Conservation (phyloP, 495 filamentous ascomycete genomes). For the Thermothielavioides terrestris region DNA sequence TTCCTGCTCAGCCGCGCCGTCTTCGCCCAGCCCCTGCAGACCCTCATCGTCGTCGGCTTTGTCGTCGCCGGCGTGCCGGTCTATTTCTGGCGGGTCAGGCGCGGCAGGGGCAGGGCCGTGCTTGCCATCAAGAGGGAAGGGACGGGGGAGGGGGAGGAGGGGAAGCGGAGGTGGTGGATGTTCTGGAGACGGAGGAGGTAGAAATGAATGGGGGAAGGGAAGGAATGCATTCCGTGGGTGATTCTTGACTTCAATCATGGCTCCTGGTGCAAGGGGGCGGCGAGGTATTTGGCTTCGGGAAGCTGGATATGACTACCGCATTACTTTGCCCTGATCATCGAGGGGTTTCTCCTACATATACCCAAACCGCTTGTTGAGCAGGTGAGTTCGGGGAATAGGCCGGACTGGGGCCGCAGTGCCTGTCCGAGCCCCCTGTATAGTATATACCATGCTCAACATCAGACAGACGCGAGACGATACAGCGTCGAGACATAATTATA, state of each 20-base stretch:
- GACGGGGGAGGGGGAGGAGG: slow-evolving; percentile 18
- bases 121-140: slow-evolving; percentile 33
- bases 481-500: slow-evolving; percentile 2
- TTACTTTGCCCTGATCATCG: too few species aligned
- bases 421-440: neutral
- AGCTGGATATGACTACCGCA: neutral
- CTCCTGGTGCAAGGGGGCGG: too few species aligned
- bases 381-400: neutral
- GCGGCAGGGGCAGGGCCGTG: slow-evolving; percentile 41
- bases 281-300: neutral
- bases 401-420: neutral
- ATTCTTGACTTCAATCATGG: too few species aligned
- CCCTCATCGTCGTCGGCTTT: slow-evolving; percentile 74
- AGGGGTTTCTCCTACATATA: too few species aligned
- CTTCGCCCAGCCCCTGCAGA: slow-evolving; percentile 84
- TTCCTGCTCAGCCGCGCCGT: slow-evolving; percentile 83
- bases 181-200: slow-evolving; percentile 36
- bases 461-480: neutral
- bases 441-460: neutral
- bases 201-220: too few species aligned
- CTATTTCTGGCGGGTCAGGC: slow-evolving; percentile 78
- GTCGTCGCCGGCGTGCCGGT: slow-evolving; percentile 75
- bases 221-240: too few species aligned
- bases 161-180: slow-evolving; percentile 30
- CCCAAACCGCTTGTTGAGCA: neutral